Evolutionary conservation across 345 rosid species (phyloP).

Genomic region (Sonneratia alba): DNA sequence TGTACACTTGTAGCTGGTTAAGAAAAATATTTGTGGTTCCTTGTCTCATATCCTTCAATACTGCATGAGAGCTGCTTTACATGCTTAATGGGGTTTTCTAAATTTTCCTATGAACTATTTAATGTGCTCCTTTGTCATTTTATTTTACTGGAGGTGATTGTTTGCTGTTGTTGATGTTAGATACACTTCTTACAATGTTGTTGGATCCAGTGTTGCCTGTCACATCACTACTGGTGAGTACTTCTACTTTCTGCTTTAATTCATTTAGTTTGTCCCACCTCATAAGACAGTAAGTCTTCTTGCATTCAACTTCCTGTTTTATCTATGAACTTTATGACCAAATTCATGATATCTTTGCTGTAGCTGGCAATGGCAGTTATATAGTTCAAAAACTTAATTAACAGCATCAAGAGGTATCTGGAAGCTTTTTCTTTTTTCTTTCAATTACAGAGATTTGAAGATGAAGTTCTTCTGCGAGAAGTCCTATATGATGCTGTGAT

Average conservation of each 20-base stretch:
- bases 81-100: neutral
- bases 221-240: conserved; percentile 42
- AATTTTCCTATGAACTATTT: neutral
- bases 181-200: conserved; percentile 46
- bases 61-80: neutral
- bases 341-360: neutral
- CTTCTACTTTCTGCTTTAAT: conserved; percentile 4
- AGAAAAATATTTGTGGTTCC: no score
- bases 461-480: conserved; percentile 36
- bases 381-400: neutral
- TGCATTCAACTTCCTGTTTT: neutral
- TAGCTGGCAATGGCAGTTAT: neutral
- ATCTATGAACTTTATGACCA: neutral
- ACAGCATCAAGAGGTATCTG: neutral
- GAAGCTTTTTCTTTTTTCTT: conserved; percentile 5
- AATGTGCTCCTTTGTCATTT: conserved; percentile 5
- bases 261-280: neutral
- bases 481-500: conserved; percentile 43
- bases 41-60: no score
- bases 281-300: no score
- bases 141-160: neutral
- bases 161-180: conserved; percentile 22
- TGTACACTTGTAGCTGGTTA: neutral
- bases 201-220: conserved; percentile 50
- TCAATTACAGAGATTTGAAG: conserved; percentile 38